Evolutionary conservation across 805 yeast genomes (phyloP).

Genomic region (Saturnispora diversa): DNA sequence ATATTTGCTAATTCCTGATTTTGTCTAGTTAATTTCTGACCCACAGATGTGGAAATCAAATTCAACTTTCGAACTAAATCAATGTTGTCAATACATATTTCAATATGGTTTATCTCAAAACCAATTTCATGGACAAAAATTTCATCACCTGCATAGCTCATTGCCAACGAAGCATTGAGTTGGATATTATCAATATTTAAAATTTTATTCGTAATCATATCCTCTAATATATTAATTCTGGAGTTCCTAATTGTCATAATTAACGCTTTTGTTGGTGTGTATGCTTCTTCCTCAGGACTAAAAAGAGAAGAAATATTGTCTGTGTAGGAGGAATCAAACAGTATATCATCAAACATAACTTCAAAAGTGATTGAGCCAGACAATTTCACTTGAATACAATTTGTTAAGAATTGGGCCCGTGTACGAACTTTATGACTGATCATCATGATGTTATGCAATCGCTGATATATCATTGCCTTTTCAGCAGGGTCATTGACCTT

Average conservation of each 20-base stretch:
- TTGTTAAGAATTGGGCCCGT: constrained; percentile 22
- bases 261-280: constrained; percentile 16
- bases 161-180: constrained; percentile 11
- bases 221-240: constrained; percentile 17
- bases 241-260: constrained; percentile 19
- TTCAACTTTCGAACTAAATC: constrained; percentile 3
- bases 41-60: neutral
- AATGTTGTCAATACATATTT: constrained; percentile 12
- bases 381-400: constrained; percentile 15
- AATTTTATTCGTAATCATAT: constrained; percentile 8
- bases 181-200: constrained; percentile 18
- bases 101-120: constrained; percentile 10
- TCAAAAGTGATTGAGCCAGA: constrained; percentile 12
- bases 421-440: constrained; percentile 20
- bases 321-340: constrained; percentile 23
- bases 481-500: neutral
- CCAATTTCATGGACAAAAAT: constrained; percentile 10
- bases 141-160: constrained; percentile 7
- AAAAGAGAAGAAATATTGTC: constrained; percentile 23
- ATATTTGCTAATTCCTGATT: neutral
- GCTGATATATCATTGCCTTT: neutral
- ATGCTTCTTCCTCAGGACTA: constrained; percentile 8
- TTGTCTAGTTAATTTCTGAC: neutral
- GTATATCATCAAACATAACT: constrained; percentile 21
- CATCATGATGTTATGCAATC: constrained; percentile 8